A percentile compares a stretch with the other conserved stretches of the same genome.
phyloP scores from a whole-genome alignment of 139 green algal species.

The Choricystis sp. region DNA sequence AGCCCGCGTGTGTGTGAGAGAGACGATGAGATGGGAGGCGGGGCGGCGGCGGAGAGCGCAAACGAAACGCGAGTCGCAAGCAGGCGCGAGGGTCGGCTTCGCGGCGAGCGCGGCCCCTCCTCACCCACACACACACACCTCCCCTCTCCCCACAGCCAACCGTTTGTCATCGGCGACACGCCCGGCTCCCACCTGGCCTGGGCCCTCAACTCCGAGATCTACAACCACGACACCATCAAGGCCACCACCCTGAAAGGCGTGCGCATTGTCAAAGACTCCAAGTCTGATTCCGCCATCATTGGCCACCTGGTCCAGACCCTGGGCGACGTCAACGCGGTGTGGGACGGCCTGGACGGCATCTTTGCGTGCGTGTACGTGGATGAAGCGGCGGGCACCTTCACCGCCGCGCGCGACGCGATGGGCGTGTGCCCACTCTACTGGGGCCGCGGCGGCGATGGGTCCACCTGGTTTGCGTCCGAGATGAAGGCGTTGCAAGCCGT shows the following conservation, averaged over 20 bases:
- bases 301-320: conserved; percentile 39
- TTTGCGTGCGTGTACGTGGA: conserved; percentile 74
- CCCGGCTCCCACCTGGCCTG: conserved; percentile 14
- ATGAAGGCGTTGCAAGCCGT: conserved; percentile 86
- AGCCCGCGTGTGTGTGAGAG: no score
- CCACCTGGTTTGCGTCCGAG: conserved; percentile 80
- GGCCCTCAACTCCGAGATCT: conserved; percentile 44
- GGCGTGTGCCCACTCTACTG: conserved; percentile 92
- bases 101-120: no score
- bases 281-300: conserved; percentile 37
- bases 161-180: conserved; percentile 26
- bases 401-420: conserved; percentile 75
- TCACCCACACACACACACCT: neutral
- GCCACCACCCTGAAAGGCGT: conserved; percentile 23
- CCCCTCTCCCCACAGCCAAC: conserved; percentile 24
- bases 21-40: no score
- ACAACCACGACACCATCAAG: conserved; percentile 37
- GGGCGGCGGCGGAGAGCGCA: no score
- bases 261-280: conserved; percentile 18
- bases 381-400: conserved; percentile 41
- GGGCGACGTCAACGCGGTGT: conserved; percentile 52
- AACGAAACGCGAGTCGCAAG: no score
- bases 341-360: conserved; percentile 83
- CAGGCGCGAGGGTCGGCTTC: no score
- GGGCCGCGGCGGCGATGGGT: conserved; percentile 58